Evolutionary conservation across 139 green algal genomes (phyloP).

Genomic region (Zygnema circumcarinatum): DNA sequence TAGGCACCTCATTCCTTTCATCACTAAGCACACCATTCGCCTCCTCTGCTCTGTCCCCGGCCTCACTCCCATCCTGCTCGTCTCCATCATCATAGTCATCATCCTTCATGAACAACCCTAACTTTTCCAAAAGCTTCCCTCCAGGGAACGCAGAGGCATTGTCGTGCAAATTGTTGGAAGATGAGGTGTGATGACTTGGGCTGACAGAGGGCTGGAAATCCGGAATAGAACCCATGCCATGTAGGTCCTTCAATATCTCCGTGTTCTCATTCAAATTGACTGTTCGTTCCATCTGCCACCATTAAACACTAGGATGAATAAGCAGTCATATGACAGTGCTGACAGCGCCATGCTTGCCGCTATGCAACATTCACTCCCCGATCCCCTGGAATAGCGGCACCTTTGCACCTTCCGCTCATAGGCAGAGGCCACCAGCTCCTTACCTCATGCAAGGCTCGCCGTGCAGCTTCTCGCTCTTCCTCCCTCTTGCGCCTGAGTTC

Average conservation of each 20-base stretch:
- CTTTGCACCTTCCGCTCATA: too few relatives aligned
- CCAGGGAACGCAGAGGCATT: background rate
- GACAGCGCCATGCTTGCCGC: too few relatives aligned
- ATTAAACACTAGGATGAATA: too few relatives aligned
- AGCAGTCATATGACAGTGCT: too few relatives aligned
- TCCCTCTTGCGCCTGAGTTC: constrained; percentile 26
- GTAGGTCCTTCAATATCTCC: constrained; percentile 29
- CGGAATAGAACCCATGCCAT: constrained; percentile 20
- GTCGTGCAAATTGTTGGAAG: background rate
- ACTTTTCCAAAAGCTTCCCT: background rate
- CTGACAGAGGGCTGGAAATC: background rate
- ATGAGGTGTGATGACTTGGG: background rate
- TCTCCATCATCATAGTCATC: constrained; percentile 7
- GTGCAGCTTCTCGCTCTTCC: constrained; percentile 24
- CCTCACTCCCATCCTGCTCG: background rate
- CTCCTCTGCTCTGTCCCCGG: background rate
- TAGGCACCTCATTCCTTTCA: background rate
- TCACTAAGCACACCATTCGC: constrained; percentile 8
- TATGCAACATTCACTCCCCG: too few relatives aligned
- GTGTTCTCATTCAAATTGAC: constrained; percentile 31
- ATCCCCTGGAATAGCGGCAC: too few relatives aligned
- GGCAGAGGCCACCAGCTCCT: too few relatives aligned
- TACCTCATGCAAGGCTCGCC: constrained; percentile 22
- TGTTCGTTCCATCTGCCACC: constrained; percentile 27
- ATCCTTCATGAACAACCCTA: constrained; percentile 12